Evolutionary conservation across 1,139 yeast genomes (phyloP), one percentile per base, ranked within the genome.

Genomic region (Sugiyamaella japonica): DNA sequence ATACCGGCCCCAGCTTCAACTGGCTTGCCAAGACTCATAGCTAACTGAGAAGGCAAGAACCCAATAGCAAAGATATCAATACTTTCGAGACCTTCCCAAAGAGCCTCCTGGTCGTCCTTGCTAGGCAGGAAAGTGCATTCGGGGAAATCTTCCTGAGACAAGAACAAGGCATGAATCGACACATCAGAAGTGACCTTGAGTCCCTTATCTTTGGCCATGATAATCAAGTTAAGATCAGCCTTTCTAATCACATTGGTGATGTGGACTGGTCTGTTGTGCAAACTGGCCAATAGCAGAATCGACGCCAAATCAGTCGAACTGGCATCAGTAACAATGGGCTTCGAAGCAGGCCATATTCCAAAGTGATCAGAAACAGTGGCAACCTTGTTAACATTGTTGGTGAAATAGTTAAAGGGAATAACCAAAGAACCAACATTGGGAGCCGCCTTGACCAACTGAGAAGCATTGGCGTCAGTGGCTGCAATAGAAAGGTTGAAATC

Each of bases 31-130:
- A 81, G 74, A 59, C 84, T 83, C 66, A 79, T 75, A 48, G 95
- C 90, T 59, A 90, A 75, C 61, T 81, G 76, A 56, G 85, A 81
- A 64, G 97, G 97, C 63, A 88, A 72, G 51, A 80, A 79, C 62
- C 98, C 98, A 64, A 91, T 78, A 39, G 96, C 84, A 79, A 93
- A 89, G 65, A 91, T 87, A 74, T 93, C 98, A 69, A 93, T 80
- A 45, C 79, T 76, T 32, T 74, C 79, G 65, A 93, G 74, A 69
- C 82, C 80, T 53, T 79, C 82, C 98, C 98, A 91, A 65, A 93
- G 80, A 56, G 85, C 89, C 37, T 76, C 78, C 74, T 88, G 96
- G 67, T 89, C 97, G 62, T 81, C 85, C 70, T 79, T 78, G 38
- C 93, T 78, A 62, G 97, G 97, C 70, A 91, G 77, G 78, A 84